Base-by-base conservation (phyloP, 495 filamentous ascomycete genomes). In the Aspergillus indologenus region DNA sequence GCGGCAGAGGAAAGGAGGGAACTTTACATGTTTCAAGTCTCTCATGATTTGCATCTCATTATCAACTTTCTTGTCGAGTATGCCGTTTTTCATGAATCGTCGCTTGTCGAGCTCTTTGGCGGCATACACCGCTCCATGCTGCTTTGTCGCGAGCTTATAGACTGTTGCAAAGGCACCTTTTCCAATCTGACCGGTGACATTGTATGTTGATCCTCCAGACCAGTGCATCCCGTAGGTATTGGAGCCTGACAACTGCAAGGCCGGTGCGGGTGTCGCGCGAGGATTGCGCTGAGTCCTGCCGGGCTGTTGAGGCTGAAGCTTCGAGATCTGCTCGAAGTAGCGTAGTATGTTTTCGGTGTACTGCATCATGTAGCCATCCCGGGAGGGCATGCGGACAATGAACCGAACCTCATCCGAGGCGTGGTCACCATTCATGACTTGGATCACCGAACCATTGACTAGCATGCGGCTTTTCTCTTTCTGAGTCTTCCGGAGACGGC, bases 11-110 rank as follows among this genome's bases (percentile, higher is more conserved):
- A 47, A 40, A 49, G 19, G 9, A 9, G 8, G 17, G 43, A 18
- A 19, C 75, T 88, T 83, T 75, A 93, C 90, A 76, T 98, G 94
- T 53, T 85, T 77, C 21, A 98, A 75, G 31, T 76, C 81, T 64
- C 87, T 83, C 87, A 98, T 96, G 58, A 98, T 96, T 44, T 85
- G 87, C 85, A 98, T 92, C 72, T 98, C 94, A 61, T 93, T 96
- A 61, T 95, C 88, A 2, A 98, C 86, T 68, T 92, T 93, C 63
- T 88, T 84, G 65, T 92, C 90, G 24, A 91, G 72, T 20, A 88
- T 81, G 43, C 90, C 90, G 66, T 94, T 90, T 68, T 92, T 96
- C 78, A 92, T 89, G 70, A 97, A 92, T 17, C 84, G 81, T 45
- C 86, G 83, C 73, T 96, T 97, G 66, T 95, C 89, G 4, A 98